Percentiles rank a stretch among this genome's conserved stretches.
Conservation (phyloP, 495 filamentous ascomycete genomes). For the Penicillium herquei region DNA sequence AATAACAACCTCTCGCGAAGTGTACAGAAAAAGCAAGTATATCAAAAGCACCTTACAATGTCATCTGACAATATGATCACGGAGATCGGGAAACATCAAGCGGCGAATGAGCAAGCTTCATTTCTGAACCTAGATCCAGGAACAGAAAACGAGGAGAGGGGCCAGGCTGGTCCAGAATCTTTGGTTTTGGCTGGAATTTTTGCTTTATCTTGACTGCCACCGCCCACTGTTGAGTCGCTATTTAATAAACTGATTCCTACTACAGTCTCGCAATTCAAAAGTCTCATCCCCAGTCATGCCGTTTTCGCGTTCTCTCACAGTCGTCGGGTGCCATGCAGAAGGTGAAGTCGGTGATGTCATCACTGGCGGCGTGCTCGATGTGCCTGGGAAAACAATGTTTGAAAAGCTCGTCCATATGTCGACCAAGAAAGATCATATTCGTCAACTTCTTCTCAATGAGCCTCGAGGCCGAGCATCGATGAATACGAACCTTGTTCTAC, state of each 20-base stretch:
- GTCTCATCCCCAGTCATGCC: slow-evolving; percentile 8
- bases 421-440: slow-evolving; percentile 27
- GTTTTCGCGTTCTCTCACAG: slow-evolving; percentile 26
- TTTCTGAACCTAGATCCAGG: neutral
- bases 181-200: too few relatives aligned
- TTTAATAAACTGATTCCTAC: neutral
- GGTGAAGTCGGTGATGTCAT: slow-evolving; percentile 38
- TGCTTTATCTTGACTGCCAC: too few relatives aligned
- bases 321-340: slow-evolving; percentile 31
- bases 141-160: too few relatives aligned
- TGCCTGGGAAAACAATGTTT: slow-evolving; percentile 33
- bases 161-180: too few relatives aligned
- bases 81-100: neutral
- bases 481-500: slow-evolving; percentile 35
- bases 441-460: slow-evolving; percentile 37
- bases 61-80: neutral
- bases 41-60: neutral
- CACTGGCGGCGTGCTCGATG: slow-evolving; percentile 33
- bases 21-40: neutral
- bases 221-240: too few relatives aligned
- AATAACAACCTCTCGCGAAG: neutral
- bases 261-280: neutral
- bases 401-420: slow-evolving; percentile 30
- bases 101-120: neutral
- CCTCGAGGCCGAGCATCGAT: slow-evolving; percentile 34